Base-by-base conservation (phyloP, 208 protist genomes). In the Eutreptiella sp. region DNA sequence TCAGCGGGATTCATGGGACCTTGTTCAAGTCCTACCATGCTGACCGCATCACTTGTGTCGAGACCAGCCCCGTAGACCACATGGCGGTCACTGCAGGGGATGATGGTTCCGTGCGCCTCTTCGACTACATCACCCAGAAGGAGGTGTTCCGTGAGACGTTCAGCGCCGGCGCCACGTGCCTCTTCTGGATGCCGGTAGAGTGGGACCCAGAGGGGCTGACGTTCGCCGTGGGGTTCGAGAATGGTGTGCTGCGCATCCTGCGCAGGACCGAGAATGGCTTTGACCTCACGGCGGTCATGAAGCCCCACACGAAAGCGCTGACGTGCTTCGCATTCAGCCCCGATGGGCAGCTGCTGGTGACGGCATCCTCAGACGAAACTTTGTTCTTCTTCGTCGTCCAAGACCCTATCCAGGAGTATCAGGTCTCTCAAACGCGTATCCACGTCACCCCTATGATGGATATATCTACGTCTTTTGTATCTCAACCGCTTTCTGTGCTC, bases 381-480 rank as follows among this genome's bases (percentile, higher is more conserved):
- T 66, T 92, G n/a, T 97, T 97, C 59, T 95, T 97, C 75, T 90
- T 96, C 53, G 52, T 63, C 0, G 70, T 87, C n/a, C 39, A 69
- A 14, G 32, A 68, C 2, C 59, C n/a, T n/a, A n/a, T n/a, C n/a
- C n/a, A n/a, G n/a, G n/a, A n/a, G n/a, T n/a, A n/a, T n/a, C n/a
- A n/a, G n/a, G n/a, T n/a, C n/a, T n/a, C n/a, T n/a, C n/a, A n/a
- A n/a, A n/a, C n/a, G n/a, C n/a, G n/a, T n/a, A n/a, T n/a, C n/a
- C n/a, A n/a, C n/a, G n/a, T n/a, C n/a, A n/a, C n/a, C n/a, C n/a
- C n/a, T n/a, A n/a, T n/a, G n/a, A n/a, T n/a, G n/a, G n/a, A n/a
- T n/a, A n/a, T n/a, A n/a, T n/a, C n/a, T n/a, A n/a, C n/a, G n/a
- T n/a, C n/a, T n/a, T n/a, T n/a, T n/a, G n/a, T n/a, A n/a, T n/a